A percentile compares a stretch with the other conserved stretches of the same genome.
These are phyloP conservation scores for Carex pumila DNA, from an alignment of 176 grass and related monocot genomes.

Conservation along the genomic window DNA sequence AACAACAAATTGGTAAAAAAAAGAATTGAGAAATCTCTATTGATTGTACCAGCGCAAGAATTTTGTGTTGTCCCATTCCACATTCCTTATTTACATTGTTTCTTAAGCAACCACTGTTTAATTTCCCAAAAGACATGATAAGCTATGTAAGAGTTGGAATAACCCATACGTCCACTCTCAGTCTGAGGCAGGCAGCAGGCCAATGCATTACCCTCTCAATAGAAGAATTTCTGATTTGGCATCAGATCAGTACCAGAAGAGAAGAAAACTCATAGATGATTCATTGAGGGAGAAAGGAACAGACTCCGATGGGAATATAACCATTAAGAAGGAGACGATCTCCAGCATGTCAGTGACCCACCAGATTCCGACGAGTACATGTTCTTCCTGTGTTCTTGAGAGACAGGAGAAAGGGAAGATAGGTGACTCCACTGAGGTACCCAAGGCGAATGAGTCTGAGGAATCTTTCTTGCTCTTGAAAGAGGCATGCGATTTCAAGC, in stretches of 20 bases:
- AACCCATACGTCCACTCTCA: neutral
- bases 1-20: neutral
- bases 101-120: neutral
- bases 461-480: neutral
- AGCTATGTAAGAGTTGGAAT: neutral
- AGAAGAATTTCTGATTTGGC: neutral
- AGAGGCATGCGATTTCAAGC: neutral
- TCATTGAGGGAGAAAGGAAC: neutral
- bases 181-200: neutral
- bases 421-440: neutral
- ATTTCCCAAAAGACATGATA: neutral
- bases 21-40: too few relatives aligned
- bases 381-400: neutral
- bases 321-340: neutral
- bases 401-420: neutral
- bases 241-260: neutral
- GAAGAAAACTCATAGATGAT: neutral
- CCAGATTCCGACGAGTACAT: neutral
- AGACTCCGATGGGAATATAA: neutral
- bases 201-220: neutral
- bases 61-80: neutral
- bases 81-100: neutral
- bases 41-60: neutral
- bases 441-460: neutral
- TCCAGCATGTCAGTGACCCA: neutral